Percentiles rank a stretch among this genome's conserved stretches.
Evolutionary conservation across 2,329 filamentous ascomycete species (phyloP).

Genomic region (Phoma herbarum): DNA sequence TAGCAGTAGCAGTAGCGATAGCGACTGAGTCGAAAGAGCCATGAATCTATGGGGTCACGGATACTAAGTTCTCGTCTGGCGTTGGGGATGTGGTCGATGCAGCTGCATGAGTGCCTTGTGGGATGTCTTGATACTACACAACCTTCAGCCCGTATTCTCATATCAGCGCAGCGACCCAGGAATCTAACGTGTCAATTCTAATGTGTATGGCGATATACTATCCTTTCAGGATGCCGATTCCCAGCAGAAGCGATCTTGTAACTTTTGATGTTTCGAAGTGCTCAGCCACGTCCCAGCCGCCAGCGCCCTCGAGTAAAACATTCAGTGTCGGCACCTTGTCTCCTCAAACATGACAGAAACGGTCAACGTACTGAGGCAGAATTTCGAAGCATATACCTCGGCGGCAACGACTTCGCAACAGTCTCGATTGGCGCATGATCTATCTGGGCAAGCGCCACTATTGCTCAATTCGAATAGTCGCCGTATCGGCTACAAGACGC

Average conservation of each 20-base stretch:
- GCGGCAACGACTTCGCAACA: neutral
- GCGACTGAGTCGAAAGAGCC: constrained; percentile 18
- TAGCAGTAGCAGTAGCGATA: constrained; percentile 23
- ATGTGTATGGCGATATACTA: too few species aligned
- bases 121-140: neutral
- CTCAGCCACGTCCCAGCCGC: neutral
- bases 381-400: neutral
- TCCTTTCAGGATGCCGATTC: too few species aligned
- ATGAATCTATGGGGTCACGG: neutral
- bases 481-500: neutral
- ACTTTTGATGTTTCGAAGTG: neutral
- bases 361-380: neutral
- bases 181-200: neutral
- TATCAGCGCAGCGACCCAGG: neutral
- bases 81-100: neutral
- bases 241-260: neutral
- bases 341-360: neutral
- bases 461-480: neutral
- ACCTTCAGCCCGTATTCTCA: too few species aligned
- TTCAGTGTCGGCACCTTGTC: neutral
- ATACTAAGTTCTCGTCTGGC: neutral
- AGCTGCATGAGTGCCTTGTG: neutral
- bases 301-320: neutral
- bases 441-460: neutral
- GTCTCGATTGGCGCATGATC: neutral